Conservation (phyloP, 2,329 filamentous ascomycete species). For the Alternaria sp. region DNA sequence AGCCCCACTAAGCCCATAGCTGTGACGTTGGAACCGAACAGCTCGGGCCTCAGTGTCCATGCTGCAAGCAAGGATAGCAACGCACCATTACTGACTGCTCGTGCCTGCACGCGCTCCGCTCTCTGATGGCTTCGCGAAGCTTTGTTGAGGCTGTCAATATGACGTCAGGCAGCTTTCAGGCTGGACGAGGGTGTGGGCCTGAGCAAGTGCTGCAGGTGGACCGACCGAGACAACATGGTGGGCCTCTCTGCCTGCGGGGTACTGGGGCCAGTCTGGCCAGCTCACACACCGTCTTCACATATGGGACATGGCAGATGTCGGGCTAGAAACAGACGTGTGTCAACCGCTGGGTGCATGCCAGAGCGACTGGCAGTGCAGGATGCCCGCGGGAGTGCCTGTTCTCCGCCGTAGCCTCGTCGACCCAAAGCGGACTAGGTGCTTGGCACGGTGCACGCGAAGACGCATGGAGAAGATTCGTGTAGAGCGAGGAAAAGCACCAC, state of each 20-base stretch:
- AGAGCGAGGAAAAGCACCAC: conserved; percentile 3
- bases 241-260: conserved; percentile 7
- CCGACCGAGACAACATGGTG: conserved; percentile 4
- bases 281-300: neutral
- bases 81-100: conserved; percentile 26
- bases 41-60: conserved; percentile 16
- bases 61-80: conserved; percentile 17
- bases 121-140: conserved; percentile 15
- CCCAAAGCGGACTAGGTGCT: conserved; percentile 28
- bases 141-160: conserved; percentile 26
- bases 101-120: conserved; percentile 29
- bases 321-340: conserved; percentile 6
- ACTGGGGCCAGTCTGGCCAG: conserved; percentile 9
- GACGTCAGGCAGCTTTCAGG: conserved; percentile 31
- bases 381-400: conserved; percentile 30
- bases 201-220: conserved; percentile 14
- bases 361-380: conserved; percentile 17
- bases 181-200: conserved; percentile 17
- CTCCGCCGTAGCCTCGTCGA: conserved; percentile 13
- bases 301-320: conserved; percentile 8
- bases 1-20: conserved; percentile 21
- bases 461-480: conserved; percentile 13
- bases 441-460: conserved; percentile 20
- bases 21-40: conserved; percentile 22
- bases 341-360: neutral